Conservation (phyloP, 345 rosid species). For the Sonneratia caseolaris region DNA sequence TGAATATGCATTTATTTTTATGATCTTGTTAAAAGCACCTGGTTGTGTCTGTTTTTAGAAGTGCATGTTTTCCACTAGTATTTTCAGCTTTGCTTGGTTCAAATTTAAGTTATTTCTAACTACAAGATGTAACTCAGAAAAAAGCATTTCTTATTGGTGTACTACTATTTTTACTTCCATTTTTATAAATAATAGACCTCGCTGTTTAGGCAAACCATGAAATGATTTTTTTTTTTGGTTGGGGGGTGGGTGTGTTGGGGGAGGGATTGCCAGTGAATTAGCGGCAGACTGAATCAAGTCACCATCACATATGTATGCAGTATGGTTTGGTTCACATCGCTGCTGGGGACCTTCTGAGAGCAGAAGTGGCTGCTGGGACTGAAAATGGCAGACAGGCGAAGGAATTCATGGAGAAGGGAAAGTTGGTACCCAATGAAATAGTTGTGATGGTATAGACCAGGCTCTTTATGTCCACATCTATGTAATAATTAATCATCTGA, state of each 20-base stretch:
- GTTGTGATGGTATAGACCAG: slow-evolving; percentile 38
- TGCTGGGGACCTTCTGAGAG: slow-evolving; percentile 83
- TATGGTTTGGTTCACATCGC: slow-evolving; percentile 87
- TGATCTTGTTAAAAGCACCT: too few relatives aligned
- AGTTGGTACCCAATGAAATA: slow-evolving; percentile 66
- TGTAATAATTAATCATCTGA: not conserved
- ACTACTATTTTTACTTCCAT: not conserved
- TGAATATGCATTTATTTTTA: too few relatives aligned
- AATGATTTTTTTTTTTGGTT: slow-evolving; percentile 9
- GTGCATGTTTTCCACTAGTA: not conserved
- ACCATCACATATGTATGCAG: slow-evolving; percentile 45
- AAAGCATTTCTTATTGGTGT: not conserved
- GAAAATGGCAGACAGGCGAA: slow-evolving; percentile 76
- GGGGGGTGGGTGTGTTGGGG: too few relatives aligned
- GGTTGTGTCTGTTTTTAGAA: too few relatives aligned
- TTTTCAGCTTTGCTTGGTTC: not conserved
- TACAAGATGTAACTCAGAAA: not conserved
- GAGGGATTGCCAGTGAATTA: slow-evolving; percentile 11
- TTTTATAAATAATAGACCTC: not conserved
- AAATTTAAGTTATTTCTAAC: too few relatives aligned
- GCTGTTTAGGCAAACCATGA: not conserved
- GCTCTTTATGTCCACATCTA: not conserved
- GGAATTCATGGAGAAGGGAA: slow-evolving; percentile 80
- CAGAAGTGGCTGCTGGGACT: slow-evolving; percentile 71
- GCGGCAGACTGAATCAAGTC: slow-evolving; percentile 19